These are phyloP conservation scores for Maudiozyma barnettii DNA, from an alignment of 805 yeast genomes.

Conservation along the genomic window DNA sequence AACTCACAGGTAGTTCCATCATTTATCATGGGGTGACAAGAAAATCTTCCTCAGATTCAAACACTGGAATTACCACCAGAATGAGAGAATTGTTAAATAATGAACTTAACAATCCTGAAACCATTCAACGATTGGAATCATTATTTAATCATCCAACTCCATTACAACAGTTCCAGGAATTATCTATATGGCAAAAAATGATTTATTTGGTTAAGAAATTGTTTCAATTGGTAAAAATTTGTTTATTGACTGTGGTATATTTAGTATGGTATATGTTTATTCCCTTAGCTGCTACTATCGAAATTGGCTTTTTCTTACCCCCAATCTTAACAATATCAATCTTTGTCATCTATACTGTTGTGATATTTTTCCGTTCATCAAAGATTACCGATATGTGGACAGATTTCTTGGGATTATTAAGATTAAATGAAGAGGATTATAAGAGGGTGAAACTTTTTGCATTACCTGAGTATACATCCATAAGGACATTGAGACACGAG, in stretches of 20 bases:
- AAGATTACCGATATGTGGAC: slow-evolving; percentile 24
- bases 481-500: not conserved
- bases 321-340: slow-evolving; percentile 5
- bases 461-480: not conserved
- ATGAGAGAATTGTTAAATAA: not conserved
- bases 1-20: not conserved
- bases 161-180: no score
- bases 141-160: no score
- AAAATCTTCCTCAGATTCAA: not conserved
- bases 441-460: not conserved
- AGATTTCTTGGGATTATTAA: slow-evolving; percentile 12
- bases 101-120: no score
- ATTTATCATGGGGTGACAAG: not conserved
- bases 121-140: no score
- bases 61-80: not conserved
- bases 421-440: slow-evolving; percentile 5
- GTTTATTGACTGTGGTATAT: not conserved
- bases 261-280: slow-evolving; percentile 12
- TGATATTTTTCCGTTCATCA: slow-evolving; percentile 15
- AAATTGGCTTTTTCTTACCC: slow-evolving; percentile 15
- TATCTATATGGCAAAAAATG: not conserved
- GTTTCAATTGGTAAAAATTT: not conserved
- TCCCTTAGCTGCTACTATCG: slow-evolving; percentile 14
- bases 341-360: not conserved
- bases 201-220: not conserved